Conservation (phyloP, 495 filamentous ascomycete species). For the Penicillium longicatenatum region DNA sequence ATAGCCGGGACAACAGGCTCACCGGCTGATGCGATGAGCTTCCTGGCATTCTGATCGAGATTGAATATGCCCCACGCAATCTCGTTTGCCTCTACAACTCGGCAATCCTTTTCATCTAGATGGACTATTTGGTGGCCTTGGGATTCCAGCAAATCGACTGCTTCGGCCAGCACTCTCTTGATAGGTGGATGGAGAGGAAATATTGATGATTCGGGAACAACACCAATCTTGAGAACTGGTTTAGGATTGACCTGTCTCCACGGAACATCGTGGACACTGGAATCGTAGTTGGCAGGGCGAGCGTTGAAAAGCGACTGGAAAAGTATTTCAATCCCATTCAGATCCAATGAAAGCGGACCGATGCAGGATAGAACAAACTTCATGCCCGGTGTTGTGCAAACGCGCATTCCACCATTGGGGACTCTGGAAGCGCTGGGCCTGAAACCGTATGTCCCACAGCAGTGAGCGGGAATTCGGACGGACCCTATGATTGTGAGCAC, state of each 20-base stretch:
- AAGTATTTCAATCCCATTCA: constrained; percentile 41
- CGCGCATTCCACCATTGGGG: constrained; percentile 51
- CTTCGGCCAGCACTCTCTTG: constrained; percentile 44
- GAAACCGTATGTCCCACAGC: constrained; percentile 59
- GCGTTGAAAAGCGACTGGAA: constrained; percentile 32
- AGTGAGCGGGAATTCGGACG: constrained; percentile 63
- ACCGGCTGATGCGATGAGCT: constrained; percentile 16
- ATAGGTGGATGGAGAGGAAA: constrained; percentile 51
- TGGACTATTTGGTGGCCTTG: constrained; percentile 48
- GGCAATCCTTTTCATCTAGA: constrained; percentile 17
- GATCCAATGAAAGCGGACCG: constrained; percentile 39
- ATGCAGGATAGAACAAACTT: constrained; percentile 53
- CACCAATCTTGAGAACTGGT: constrained; percentile 25
- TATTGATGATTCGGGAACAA: constrained; percentile 24
- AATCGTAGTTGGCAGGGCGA: constrained; percentile 38
- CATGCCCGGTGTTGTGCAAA: constrained; percentile 51
- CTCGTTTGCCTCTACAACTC: constrained; percentile 16
- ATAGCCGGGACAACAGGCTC: constrained; percentile 25
- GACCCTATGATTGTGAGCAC: constrained; percentile 45
- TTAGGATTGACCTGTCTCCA: constrained; percentile 43
- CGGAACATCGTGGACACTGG: constrained; percentile 36
- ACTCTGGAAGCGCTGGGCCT: constrained; percentile 44
- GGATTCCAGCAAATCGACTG: constrained; percentile 43
- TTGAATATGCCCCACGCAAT: constrained; percentile 23
- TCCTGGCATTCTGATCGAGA: constrained; percentile 17